Evolutionary conservation across 2,329 filamentous ascomycete species (phyloP).

Genomic region (Colletotrichum camelliae): DNA sequence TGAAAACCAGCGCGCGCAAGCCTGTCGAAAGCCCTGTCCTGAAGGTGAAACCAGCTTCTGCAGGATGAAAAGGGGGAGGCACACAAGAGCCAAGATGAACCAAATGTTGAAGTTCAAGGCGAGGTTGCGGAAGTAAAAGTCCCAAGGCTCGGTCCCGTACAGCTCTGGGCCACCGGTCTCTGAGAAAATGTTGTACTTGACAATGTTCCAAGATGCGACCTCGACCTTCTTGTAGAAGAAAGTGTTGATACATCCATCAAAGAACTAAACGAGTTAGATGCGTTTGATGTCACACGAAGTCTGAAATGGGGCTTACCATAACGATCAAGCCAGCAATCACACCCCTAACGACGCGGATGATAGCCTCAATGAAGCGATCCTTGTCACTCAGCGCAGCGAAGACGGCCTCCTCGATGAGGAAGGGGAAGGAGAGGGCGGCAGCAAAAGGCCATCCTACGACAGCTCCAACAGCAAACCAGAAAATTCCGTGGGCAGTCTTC

Average conservation of each 20-base stretch:
- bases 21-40: conserved; percentile 68
- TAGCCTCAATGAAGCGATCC: conserved; percentile 64
- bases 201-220: conserved; percentile 88
- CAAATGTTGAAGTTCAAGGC: conserved; percentile 94
- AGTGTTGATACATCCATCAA: conserved; percentile 76
- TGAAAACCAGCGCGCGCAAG: conserved; percentile 77
- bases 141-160: conserved; percentile 96
- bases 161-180: conserved; percentile 83
- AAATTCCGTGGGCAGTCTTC: conserved; percentile 82
- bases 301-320: conserved; percentile 61
- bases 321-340: conserved; percentile 68
- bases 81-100: conserved; percentile 80
- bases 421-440: conserved; percentile 80
- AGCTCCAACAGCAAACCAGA: conserved; percentile 87
- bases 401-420: conserved; percentile 78
- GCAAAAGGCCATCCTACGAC: conserved; percentile 96
- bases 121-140: conserved; percentile 93
- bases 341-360: conserved; percentile 71
- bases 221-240: conserved; percentile 85
- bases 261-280: conserved; percentile 49
- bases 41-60: conserved; percentile 72
- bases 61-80: conserved; percentile 76
- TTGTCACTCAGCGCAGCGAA: conserved; percentile 58
- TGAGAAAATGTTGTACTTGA: conserved; percentile 94
- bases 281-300: not conserved